phyloP scores from a whole-genome alignment of 1,284 basidiomycete species.

The Termitomyces sp. region DNA sequence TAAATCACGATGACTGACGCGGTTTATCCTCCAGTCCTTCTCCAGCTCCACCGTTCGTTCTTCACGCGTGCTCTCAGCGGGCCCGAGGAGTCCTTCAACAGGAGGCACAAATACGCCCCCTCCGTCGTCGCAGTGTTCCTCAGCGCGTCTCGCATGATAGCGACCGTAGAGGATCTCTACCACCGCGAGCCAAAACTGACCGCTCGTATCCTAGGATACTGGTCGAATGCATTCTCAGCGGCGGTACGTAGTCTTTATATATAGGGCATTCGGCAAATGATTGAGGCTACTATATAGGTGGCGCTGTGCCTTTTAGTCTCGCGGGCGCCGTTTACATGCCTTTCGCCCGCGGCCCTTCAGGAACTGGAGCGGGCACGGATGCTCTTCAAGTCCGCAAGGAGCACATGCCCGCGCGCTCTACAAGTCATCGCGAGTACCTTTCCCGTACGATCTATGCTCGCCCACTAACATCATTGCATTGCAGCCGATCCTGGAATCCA shows the following conservation, averaged over 20 bases:
- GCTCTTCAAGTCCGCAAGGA: constrained; percentile 37
- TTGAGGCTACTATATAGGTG: constrained; percentile 24
- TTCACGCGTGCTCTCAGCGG: constrained; percentile 56
- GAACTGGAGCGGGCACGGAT: constrained; percentile 39
- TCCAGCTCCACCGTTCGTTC: constrained; percentile 62
- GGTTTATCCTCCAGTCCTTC: constrained; percentile 33
- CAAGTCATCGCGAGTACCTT: constrained; percentile 36
- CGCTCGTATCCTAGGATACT: constrained; percentile 56
- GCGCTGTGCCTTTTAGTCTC: constrained; percentile 40
- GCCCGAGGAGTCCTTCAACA: constrained; percentile 45
- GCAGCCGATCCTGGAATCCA: constrained; percentile 41
- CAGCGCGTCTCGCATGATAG: constrained; percentile 51
- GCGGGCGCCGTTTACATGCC: constrained; percentile 41
- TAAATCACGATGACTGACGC: background rate
- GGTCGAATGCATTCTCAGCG: constrained; percentile 63
- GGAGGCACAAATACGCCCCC: constrained; percentile 51
- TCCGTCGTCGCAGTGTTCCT: constrained; percentile 58
- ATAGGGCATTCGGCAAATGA: background rate
- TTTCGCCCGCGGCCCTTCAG: constrained; percentile 39
- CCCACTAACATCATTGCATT: background rate
- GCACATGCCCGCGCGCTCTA: constrained; percentile 35
- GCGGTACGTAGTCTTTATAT: constrained; percentile 37
- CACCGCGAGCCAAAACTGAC: constrained; percentile 48
- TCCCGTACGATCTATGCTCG: background rate
- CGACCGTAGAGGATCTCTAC: constrained; percentile 48